phyloP scores from a whole-genome alignment of 805 yeast species.

The Zygosaccharomyces rouxii region DNA sequence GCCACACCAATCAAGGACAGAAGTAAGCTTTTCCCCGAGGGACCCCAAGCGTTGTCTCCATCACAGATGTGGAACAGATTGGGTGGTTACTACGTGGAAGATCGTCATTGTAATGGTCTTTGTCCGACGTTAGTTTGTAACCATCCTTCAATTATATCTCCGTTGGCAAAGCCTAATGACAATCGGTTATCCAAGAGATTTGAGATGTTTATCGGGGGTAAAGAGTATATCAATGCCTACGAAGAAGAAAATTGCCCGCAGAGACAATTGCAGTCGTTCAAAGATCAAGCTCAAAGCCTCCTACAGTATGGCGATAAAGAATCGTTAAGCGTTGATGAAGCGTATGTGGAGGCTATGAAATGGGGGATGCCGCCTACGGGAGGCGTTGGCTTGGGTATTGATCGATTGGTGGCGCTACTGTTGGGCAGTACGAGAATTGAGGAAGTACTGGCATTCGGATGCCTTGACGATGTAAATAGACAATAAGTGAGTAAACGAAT shows the following conservation, averaged over 20 bases:
- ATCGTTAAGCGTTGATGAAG: slow-evolving; percentile 59
- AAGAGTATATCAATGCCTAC: slow-evolving; percentile 86
- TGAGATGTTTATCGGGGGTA: slow-evolving; percentile 75
- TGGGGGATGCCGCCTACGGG: slow-evolving; percentile 97
- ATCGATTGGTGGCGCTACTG: slow-evolving; percentile 77
- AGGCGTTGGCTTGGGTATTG: slow-evolving; percentile 96
- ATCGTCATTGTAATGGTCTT: slow-evolving; percentile 41
- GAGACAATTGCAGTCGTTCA: slow-evolving; percentile 61
- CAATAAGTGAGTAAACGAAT: slow-evolving; percentile 38
- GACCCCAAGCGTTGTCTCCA: slow-evolving; percentile 37
- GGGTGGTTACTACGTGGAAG: slow-evolving; percentile 60
- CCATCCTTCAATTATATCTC: slow-evolving; percentile 83
- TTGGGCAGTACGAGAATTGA: slow-evolving; percentile 64
- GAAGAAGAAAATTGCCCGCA: slow-evolving; percentile 93
- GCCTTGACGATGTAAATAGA: slow-evolving; percentile 59
- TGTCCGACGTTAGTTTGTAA: slow-evolving; percentile 71
- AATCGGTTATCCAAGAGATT: slow-evolving; percentile 58
- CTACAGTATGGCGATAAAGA: slow-evolving; percentile 53
- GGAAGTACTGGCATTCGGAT: slow-evolving; percentile 71
- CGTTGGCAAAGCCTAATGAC: slow-evolving; percentile 68
- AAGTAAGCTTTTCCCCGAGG: slow-evolving; percentile 3
- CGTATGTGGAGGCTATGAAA: slow-evolving; percentile 72
- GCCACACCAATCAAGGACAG: slow-evolving; percentile 12
- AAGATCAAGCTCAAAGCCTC: slow-evolving; percentile 49
- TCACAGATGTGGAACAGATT: slow-evolving; percentile 62